phyloP scores from a whole-genome alignment of 495 filamentous ascomycete genomes.

The Penicillium odoratum region DNA sequence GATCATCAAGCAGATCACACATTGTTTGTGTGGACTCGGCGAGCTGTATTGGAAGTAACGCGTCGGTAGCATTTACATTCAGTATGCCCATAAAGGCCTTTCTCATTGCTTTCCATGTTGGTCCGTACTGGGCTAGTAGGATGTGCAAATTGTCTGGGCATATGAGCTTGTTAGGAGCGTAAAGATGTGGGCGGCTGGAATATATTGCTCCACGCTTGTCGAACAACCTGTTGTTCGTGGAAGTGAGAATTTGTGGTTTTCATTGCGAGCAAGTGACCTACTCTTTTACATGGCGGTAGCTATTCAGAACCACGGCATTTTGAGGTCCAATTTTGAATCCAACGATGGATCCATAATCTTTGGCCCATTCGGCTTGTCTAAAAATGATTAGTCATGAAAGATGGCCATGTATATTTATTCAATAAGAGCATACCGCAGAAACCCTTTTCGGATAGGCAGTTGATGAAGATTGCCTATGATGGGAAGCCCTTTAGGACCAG shows the following conservation, averaged over 20 bases:
- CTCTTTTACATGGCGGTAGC: not conserved
- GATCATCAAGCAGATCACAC: slow-evolving; percentile 16
- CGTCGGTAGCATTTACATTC: slow-evolving; percentile 17
- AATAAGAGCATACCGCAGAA: not conserved
- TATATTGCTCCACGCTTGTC: slow-evolving; percentile 22
- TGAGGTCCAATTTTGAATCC: slow-evolving; percentile 1
- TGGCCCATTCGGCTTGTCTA: slow-evolving; percentile 1
- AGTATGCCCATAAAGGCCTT: slow-evolving; percentile 18
- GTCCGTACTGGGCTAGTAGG: slow-evolving; percentile 21
- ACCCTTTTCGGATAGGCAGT: not conserved
- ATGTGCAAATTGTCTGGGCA: slow-evolving; percentile 17
- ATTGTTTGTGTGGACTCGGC: slow-evolving; percentile 25
- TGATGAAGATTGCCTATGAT: slow-evolving; percentile 1
- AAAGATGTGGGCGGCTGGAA: slow-evolving; percentile 17
- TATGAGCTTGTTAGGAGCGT: slow-evolving; percentile 14
- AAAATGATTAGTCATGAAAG: not conserved
- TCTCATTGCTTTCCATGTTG: slow-evolving; percentile 18
- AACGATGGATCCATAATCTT: not conserved
- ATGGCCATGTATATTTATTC: too few relatives aligned
- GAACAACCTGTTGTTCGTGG: slow-evolving; percentile 6
- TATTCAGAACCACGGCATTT: not conserved
- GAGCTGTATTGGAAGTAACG: slow-evolving; percentile 15
- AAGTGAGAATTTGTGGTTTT: too few relatives aligned
- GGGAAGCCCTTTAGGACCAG: not conserved
- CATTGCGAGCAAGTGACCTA: not conserved